These are phyloP conservation scores for Dentiscutata heterogama DNA, from an alignment of 371 early-diverging fungal genomes.

Conservation along the genomic window DNA sequence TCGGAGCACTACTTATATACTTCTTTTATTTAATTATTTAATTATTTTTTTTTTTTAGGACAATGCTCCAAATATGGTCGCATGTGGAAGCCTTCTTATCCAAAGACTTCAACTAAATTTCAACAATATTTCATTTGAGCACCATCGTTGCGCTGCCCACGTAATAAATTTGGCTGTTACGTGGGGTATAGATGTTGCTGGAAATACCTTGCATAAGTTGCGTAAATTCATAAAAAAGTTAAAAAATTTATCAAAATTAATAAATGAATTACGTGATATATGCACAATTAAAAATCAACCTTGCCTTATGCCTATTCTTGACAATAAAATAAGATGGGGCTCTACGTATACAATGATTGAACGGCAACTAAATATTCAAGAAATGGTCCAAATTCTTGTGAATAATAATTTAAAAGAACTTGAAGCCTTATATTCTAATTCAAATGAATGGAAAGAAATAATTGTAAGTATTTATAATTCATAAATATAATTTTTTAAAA, in stretches of 20 bases:
- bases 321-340: not conserved
- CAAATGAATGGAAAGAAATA: not conserved
- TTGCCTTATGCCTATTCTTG: not conserved
- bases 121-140: not conserved
- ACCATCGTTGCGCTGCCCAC: not conserved
- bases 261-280: not conserved
- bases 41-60: not conserved
- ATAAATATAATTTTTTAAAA: no score
- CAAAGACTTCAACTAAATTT: not conserved
- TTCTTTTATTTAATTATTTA: no score
- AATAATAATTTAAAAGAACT: not conserved
- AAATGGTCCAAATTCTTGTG: not conserved
- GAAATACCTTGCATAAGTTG: not conserved
- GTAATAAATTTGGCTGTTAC: not conserved
- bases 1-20: no score
- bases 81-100: not conserved
- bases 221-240: not conserved
- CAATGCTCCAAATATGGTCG: slow-evolving; percentile 7
- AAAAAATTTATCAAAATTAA: not conserved
- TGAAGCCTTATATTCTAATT: not conserved
- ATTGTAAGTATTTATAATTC: no score
- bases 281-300: not conserved
- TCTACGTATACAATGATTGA: not conserved
- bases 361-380: not conserved
- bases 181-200: not conserved